Evolutionary conservation across 202 grass and related monocot genomes (phyloP).

Genomic region (Eragrostis tef): DNA sequence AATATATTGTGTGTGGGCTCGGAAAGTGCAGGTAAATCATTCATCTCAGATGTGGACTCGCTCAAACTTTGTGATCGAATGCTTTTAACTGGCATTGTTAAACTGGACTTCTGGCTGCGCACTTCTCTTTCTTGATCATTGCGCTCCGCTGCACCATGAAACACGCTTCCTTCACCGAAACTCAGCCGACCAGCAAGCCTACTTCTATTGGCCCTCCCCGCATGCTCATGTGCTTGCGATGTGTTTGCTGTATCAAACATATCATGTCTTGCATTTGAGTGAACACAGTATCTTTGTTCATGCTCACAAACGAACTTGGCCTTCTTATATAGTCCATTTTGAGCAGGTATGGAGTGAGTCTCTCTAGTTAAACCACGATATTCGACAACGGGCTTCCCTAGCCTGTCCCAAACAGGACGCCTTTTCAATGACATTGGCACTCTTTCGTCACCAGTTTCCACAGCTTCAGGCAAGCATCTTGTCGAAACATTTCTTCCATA

Average conservation of each 20-base stretch:
- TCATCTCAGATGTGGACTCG: conserved; percentile 49
- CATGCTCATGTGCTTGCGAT: conserved; percentile 30
- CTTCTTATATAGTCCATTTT: conserved; percentile 54
- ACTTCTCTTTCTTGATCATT: conserved; percentile 52
- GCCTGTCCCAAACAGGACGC: conserved; percentile 74
- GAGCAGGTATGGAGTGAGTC: conserved; percentile 36
- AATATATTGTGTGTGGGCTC: conserved; percentile 26
- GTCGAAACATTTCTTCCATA: conserved; percentile 45
- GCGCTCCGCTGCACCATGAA: conserved; percentile 38
- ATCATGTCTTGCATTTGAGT: conserved; percentile 40
- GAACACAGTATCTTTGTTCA: conserved; percentile 36
- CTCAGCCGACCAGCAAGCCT: conserved; percentile 48
- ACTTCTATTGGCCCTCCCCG: conserved; percentile 53
- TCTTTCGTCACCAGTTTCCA: conserved; percentile 42
- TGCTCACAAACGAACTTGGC: conserved; percentile 47
- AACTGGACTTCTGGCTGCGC: conserved; percentile 40
- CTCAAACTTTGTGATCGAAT: conserved; percentile 39
- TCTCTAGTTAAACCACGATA: conserved; percentile 41
- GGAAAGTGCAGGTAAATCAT: conserved; percentile 41
- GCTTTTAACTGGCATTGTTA: conserved; percentile 42
- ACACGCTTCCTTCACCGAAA: conserved; percentile 40
- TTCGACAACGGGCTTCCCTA: conserved; percentile 56
- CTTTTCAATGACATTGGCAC: conserved; percentile 42
- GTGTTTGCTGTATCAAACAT: conserved; percentile 45
- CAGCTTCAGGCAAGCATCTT: conserved; percentile 45